Base-by-base conservation (phyloP, 495 filamentous ascomycete species). In the Neurospora terricola region DNA sequence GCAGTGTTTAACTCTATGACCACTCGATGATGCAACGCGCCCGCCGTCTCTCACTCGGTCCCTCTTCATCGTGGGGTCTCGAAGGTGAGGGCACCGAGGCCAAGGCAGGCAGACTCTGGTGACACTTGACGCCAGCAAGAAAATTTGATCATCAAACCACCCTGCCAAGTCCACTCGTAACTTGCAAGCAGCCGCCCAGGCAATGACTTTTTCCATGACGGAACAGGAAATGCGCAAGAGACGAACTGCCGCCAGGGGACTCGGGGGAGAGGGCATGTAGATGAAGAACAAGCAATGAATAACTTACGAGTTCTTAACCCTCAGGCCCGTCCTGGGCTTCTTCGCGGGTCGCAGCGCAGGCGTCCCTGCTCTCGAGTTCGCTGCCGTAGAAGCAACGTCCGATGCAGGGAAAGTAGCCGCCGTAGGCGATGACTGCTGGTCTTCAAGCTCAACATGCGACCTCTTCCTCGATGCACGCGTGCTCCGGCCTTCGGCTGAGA, bases 241-340 rank as follows among this genome's bases (percentile, higher is more conserved):
- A 48, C 45, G 21, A 48, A 27, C 21, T 54, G 45, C n/a, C 45
- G 21, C n/a, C 2, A 23, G 21, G 10, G 4, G 5, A 54, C 10
- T 12, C 9, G 21, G n/a, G 45, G 10, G 36, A 8, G 6, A 37
- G 34, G n/a, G 4, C 8, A 54, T 59, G n/a, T 14, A 59, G 21
- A 59, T 59, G 5, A 59, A 27, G 5, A 43, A n/a, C 5, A 21
- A 27, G 11, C 48, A 14, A 30, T 6, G 48, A 27, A 59, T 68
- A 73, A 90, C 90, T 88, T 84, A 92, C 90, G 90, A 92, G 76
- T 83, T 89, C 83, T 91, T 92, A 73, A 91, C 86, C 66, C 89
- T 87, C 72, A 90, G 84, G 72, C 87, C 84, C 69, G 83, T 86
- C 75, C 87, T 86, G 21, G 81, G 76, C 75, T 84, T 88, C 81